These are phyloP conservation scores for Pseudoturritis turrita DNA, from an alignment of 345 rosid genomes.

Conservation along the genomic window DNA sequence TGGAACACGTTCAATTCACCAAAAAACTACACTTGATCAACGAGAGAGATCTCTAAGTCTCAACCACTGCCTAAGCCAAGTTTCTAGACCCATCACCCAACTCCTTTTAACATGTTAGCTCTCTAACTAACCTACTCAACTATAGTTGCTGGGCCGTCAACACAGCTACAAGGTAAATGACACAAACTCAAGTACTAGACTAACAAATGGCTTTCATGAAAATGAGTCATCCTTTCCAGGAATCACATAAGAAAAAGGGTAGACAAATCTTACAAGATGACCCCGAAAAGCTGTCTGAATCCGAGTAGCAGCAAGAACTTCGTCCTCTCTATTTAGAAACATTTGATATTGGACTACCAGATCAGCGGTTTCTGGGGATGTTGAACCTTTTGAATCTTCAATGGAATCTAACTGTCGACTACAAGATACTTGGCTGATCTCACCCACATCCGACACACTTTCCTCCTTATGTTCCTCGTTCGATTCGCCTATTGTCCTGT, in stretches of 20 bases:
- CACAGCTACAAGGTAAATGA: background rate
- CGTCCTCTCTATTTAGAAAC: slow-evolving; percentile 16
- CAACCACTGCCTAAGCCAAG: background rate
- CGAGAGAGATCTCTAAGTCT: background rate
- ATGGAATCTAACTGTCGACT: slow-evolving; percentile 29
- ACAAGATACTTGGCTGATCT: slow-evolving; percentile 42
- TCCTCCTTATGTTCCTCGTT: slow-evolving; percentile 39
- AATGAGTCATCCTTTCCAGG: background rate
- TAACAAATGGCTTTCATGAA: background rate
- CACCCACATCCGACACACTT: slow-evolving; percentile 48
- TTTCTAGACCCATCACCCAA: background rate
- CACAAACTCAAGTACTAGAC: background rate
- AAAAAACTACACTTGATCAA: background rate
- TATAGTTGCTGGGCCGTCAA: background rate
- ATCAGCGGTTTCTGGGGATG: slow-evolving; percentile 23
- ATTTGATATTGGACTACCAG: slow-evolving; percentile 21
- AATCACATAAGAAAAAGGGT: background rate
- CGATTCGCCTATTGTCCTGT: slow-evolving; percentile 34
- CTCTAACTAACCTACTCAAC: slow-evolving; percentile 2
- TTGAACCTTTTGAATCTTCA: slow-evolving; percentile 22
- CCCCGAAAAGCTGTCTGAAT: slow-evolving; percentile 76
- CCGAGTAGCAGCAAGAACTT: slow-evolving; percentile 45
- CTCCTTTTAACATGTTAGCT: background rate
- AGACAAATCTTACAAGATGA: slow-evolving; percentile 56
- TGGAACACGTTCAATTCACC: background rate